These are phyloP conservation scores for Gossypium stocksii DNA, from an alignment of 345 rosid species.

Conservation along the genomic window DNA sequence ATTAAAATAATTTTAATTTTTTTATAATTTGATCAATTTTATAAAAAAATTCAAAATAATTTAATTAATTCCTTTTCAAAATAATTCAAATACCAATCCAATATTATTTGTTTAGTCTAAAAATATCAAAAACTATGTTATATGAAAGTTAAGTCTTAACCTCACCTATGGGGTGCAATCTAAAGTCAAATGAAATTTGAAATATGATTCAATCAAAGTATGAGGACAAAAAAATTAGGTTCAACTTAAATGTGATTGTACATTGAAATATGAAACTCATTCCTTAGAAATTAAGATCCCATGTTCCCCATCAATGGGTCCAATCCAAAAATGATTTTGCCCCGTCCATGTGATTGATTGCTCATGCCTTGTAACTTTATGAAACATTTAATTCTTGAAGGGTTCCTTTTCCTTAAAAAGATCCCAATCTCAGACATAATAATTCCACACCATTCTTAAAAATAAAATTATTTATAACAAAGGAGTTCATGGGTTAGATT, in stretches of 20 bases:
- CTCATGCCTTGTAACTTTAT: background rate
- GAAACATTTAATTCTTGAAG: background rate
- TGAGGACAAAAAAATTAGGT: background rate
- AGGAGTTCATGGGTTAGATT: too few species aligned
- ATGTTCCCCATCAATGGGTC: background rate
- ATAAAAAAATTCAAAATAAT: too few species aligned
- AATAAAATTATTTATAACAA: too few species aligned
- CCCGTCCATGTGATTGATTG: background rate
- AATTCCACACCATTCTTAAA: background rate
- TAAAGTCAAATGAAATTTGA: background rate
- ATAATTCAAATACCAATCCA: too few species aligned
- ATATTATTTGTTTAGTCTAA: too few species aligned
- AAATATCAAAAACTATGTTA: background rate
- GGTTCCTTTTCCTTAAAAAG: background rate
- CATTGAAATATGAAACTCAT: background rate
- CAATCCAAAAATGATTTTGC: background rate
- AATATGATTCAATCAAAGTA: background rate
- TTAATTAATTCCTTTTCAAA: too few species aligned
- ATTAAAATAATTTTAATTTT: too few species aligned
- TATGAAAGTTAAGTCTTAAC: background rate
- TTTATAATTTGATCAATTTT: too few species aligned
- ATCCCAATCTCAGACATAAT: background rate
- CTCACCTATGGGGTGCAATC: background rate
- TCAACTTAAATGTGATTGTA: background rate
- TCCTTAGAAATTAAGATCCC: background rate